These are phyloP conservation scores for Salix udensis DNA, from an alignment of 345 rosid genomes.

Conservation along the genomic window DNA sequence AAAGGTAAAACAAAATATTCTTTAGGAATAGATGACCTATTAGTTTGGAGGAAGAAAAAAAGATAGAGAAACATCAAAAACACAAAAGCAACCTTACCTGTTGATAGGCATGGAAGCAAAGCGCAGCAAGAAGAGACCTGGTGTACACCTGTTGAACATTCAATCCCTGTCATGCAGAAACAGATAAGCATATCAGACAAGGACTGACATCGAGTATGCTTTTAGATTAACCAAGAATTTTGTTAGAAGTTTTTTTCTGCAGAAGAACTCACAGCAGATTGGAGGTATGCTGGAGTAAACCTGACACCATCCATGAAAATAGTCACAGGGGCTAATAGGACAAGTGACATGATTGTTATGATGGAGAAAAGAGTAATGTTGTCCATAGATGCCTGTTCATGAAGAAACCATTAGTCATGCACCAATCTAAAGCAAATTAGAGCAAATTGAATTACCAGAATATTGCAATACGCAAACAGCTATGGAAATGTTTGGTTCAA, in stretches of 20 bases:
- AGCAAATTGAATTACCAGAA: background rate
- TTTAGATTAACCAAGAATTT: background rate
- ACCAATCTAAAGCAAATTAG: background rate
- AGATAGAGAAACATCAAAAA: background rate
- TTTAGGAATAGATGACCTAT: background rate
- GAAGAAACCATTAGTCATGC: constrained; percentile 8
- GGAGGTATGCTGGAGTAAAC: constrained; percentile 81
- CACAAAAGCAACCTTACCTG: constrained; percentile 49
- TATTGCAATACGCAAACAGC: background rate
- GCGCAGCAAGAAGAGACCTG: constrained; percentile 76
- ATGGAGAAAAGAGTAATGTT: constrained; percentile 98
- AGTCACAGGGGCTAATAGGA: constrained; percentile 77
- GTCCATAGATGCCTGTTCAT: constrained; percentile 81
- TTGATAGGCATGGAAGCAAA: constrained; percentile 96
- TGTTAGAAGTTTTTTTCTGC: background rate
- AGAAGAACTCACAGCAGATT: constrained; percentile 65
- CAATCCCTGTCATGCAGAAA: constrained; percentile 51
- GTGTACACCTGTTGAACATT: constrained; percentile 57
- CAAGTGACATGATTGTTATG: constrained; percentile 86
- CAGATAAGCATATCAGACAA: constrained; percentile 12
- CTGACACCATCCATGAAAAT: constrained; percentile 80
- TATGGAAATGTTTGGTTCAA: background rate
- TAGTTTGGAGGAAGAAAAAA: background rate
- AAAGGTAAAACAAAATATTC: background rate
- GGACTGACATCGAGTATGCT: background rate